Percentiles rank a stretch among this genome's conserved stretches.
Conservation (phyloP, 1,284 basidiomycete genomes). For the Tylopilus orsonianus region DNA sequence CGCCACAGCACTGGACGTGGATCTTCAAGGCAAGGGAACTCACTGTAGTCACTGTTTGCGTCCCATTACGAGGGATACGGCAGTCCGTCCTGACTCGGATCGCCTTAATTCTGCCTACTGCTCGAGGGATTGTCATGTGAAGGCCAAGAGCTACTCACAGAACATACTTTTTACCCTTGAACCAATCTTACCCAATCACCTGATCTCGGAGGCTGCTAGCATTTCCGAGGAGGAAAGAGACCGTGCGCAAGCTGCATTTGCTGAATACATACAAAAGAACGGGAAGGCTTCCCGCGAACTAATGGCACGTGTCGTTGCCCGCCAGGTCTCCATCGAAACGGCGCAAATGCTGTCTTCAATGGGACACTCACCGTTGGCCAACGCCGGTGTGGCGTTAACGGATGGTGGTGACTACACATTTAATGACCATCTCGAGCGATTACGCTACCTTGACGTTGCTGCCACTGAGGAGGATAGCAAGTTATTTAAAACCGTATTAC, state of each 20-base stretch:
- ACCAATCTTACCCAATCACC: slow-evolving; percentile 54
- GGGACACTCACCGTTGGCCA: slow-evolving; percentile 26
- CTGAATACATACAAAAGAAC: slow-evolving; percentile 50
- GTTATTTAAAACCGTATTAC: slow-evolving; percentile 56
- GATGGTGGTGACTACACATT: slow-evolving; percentile 58
- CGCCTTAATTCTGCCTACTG: slow-evolving; percentile 65
- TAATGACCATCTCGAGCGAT: slow-evolving; percentile 72
- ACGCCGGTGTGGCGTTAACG: slow-evolving; percentile 46
- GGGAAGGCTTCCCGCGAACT: slow-evolving; percentile 52
- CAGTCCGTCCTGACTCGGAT: slow-evolving; percentile 48
- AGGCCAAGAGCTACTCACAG: slow-evolving; percentile 59
- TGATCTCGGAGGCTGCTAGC: slow-evolving; percentile 40
- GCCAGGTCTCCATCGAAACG: slow-evolving; percentile 67
- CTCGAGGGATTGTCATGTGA: slow-evolving; percentile 62
- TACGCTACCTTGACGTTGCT: slow-evolving; percentile 60
- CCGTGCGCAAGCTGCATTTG: slow-evolving; percentile 57
- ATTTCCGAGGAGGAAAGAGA: slow-evolving; percentile 45
- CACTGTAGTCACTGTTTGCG: slow-evolving; percentile 75
- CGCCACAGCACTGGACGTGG: slow-evolving; percentile 64
- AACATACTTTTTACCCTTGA: slow-evolving; percentile 70
- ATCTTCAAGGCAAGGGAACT: slow-evolving; percentile 62
- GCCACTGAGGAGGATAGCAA: slow-evolving; percentile 49
- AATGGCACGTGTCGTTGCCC: slow-evolving; percentile 67
- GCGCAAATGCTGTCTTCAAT: slow-evolving; percentile 47
- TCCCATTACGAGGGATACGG: slow-evolving; percentile 43